phyloP scores from a whole-genome alignment of 352 stramenopile species.

The Plasmopara viticola region DNA sequence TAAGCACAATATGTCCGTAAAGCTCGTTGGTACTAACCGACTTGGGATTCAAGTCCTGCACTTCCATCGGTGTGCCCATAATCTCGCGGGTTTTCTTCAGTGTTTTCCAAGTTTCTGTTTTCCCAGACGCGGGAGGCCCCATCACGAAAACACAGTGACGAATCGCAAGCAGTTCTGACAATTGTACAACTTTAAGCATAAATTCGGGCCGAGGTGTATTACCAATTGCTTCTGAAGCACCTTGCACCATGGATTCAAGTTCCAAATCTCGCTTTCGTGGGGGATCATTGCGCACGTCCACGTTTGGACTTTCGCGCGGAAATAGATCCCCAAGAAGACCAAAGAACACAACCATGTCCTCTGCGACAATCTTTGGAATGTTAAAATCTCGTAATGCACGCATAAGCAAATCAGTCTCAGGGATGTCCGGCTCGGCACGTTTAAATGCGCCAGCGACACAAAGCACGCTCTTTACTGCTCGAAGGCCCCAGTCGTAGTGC shows the following conservation, averaged over 20 bases:
- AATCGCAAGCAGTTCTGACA: conserved; percentile 92
- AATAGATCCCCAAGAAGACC: conserved; percentile 93
- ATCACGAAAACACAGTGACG: conserved; percentile 96
- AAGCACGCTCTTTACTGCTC: conserved; percentile 92
- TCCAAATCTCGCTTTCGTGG: conserved; percentile 89
- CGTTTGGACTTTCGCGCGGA: conserved; percentile 77
- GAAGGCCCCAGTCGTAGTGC: conserved; percentile 95
- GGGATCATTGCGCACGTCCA: conserved; percentile 87
- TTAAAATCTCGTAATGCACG: conserved; percentile 95
- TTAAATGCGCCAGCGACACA: conserved; percentile 93
- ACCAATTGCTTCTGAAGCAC: conserved; percentile 67
- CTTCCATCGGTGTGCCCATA: conserved; percentile 84
- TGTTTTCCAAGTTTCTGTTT: conserved; percentile 95
- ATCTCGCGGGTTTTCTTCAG: conserved; percentile 84
- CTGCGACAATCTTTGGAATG: conserved; percentile 94
- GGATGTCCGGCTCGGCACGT: conserved; percentile 88
- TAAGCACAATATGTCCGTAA: conserved; percentile 94
- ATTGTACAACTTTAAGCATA: conserved; percentile 93
- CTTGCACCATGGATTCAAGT: conserved; percentile 88
- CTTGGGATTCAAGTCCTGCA: conserved; percentile 94
- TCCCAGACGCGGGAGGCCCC: conserved; percentile 90
- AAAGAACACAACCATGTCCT: conserved; percentile 95
- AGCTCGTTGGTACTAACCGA: conserved; percentile 94
- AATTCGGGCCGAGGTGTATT: conserved; percentile 80
- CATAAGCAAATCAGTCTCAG: conserved; percentile 93